phyloP scores from a whole-genome alignment of 2,329 filamentous ascomycete species.

The Akanthomyces dipterigenus region DNA sequence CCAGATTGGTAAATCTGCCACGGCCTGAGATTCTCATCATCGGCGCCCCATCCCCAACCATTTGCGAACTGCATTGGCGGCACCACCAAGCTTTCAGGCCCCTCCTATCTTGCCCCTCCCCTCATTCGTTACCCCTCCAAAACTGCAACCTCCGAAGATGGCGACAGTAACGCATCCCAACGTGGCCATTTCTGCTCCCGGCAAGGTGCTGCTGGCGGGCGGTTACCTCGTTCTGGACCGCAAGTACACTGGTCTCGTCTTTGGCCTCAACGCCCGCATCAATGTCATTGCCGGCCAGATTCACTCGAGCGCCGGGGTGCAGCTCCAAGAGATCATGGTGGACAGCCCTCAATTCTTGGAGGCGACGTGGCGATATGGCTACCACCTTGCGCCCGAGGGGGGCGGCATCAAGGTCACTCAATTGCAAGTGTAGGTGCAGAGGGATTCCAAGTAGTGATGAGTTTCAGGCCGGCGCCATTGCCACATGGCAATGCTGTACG shows the following conservation, averaged over 20 bases:
- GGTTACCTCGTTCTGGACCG: constrained; percentile 93
- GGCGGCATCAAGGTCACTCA: constrained; percentile 80
- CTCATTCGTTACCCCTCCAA: background rate
- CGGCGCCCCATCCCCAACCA: background rate
- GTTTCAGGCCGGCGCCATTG: background rate
- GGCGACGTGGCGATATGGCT: constrained; percentile 83
- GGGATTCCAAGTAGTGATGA: background rate
- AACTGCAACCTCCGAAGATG: background rate
- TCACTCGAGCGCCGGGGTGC: constrained; percentile 54
- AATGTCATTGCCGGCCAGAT: constrained; percentile 55
- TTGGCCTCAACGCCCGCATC: constrained; percentile 62
- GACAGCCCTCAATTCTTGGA: constrained; percentile 85
- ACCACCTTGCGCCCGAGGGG: constrained; percentile 59
- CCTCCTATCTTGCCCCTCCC: background rate
- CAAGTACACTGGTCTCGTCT: constrained; percentile 69
- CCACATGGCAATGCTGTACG: constrained; percentile 5
- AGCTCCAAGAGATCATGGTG: constrained; percentile 69
- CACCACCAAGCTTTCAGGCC: background rate
- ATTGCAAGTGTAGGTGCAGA: constrained; percentile 62
- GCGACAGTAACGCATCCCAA: constrained; percentile 24
- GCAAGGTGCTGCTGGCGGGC: constrained; percentile 90
- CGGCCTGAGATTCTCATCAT: background rate
- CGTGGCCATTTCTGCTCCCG: constrained; percentile 76
- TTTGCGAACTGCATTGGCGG: background rate
- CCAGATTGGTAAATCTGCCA: background rate